Base-by-base conservation (phyloP, 257 asterid genomes). In the Primulina eburnea region DNA sequence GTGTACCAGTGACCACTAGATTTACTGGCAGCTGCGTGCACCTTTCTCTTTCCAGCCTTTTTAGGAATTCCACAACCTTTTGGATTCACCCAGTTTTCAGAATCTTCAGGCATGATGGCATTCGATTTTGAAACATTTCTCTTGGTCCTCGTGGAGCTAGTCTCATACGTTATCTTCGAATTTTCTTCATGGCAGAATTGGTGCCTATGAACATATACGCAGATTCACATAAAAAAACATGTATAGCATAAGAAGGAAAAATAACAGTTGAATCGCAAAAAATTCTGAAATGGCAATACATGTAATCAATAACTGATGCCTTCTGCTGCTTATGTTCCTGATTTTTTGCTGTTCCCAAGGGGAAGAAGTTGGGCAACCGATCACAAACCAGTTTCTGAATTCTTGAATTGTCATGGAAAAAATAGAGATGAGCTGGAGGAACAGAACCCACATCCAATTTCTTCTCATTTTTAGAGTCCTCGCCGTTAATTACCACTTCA, bases 1-100 rank as follows among this genome's bases (percentile, higher is more conserved):
- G 82, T 87, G 79, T 66, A 87, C 99, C 99, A 94, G 65, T 82
- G 92, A 60, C 99, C 99, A 37, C 83, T 77, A 71, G 95, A 75
- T 78, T 76, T 81, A 68, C 87, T 74, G 74, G 20, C 92, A 18
- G 92, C 96, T 24, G 26, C 1, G 52, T 80, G 96, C 72, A 83
- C 89, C 82, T 91, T 94, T 82, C 96, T 82, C 81, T 85, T 82
- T 75, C 99, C 86, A 71, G 88, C 91, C 71, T 85, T 88, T 78
- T 85, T 87, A 69, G 86, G 77, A 83, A 67, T 60, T 60, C 72
- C 82, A 73, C 76, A 37, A 75, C 68, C 72, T 76, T 78, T 89
- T 68, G 99, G 97, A 80, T 80, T 82, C 64, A 89, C 80, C 99
- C 99, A 89, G 59, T 76, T 71, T 58, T 62, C 83, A 8, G 89